A percentile compares a stretch with the other conserved stretches of the same genome.
phyloP scores from a whole-genome alignment of 2,329 filamentous ascomycete species.

The Fusarium nisikadoi region DNA sequence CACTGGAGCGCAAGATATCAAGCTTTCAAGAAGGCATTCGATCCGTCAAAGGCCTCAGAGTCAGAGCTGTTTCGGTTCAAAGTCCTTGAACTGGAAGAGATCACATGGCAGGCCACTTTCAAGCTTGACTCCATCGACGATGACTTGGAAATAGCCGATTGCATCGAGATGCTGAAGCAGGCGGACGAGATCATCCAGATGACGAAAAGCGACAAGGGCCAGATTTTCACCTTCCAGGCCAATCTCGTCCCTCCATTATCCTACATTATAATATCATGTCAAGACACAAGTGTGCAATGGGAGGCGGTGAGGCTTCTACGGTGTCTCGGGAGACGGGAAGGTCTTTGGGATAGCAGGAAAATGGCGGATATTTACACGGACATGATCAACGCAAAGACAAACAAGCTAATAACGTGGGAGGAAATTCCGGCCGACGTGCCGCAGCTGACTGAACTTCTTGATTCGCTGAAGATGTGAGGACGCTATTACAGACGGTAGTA shows the following conservation, averaged over 20 bases:
- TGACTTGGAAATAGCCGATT: not conserved
- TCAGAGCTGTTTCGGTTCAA: not conserved
- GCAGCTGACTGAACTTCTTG: not conserved
- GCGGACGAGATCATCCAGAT: conserved; percentile 1
- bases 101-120: not conserved
- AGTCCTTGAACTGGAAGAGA: conserved; percentile 10
- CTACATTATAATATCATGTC: conserved; percentile 19
- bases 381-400: conserved; percentile 10
- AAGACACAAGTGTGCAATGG: conserved; percentile 8
- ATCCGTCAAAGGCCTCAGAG: not conserved
- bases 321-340: not conserved
- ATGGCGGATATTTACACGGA: conserved; percentile 14
- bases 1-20: conserved; percentile 16
- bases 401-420: not conserved
- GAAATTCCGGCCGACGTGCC: conserved; percentile 11
- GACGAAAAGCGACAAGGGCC: not conserved
- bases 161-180: not conserved
- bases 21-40: not conserved
- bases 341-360: conserved; percentile 24
- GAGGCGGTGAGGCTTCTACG: conserved; percentile 4
- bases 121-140: not conserved
- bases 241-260: conserved; percentile 10
- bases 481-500: not conserved
- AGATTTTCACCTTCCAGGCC: conserved; percentile 9
- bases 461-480: not conserved